Base-by-base conservation (phyloP, 305 asterid species). In the Fraxinus velutina region DNA sequence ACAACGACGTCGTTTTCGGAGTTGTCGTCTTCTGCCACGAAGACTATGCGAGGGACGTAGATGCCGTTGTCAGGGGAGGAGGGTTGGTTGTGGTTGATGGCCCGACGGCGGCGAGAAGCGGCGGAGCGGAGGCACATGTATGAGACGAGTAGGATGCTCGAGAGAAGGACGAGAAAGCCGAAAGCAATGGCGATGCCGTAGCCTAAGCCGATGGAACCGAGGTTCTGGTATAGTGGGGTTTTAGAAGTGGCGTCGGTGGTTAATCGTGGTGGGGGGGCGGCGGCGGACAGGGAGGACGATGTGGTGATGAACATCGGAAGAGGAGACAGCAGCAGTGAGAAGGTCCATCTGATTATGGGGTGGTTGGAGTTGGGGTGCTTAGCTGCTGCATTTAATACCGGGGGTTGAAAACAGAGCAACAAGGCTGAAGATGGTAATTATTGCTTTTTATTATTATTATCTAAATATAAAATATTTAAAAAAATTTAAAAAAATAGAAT, bases 51-150 rank as follows among this genome's bases (percentile, higher is more conserved):
- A 29, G 98, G 98, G 3, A 96, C 90, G 78, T 92, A 92, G 80
- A 90, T 77, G 85, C 95, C 86, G 83, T 86, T 89, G 21, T 91
- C 93, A 74, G 27, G 24, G 6, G 71, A 19, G 15, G 71, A 22
- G 6, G 10, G 13, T 12, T 30, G 78, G 17, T 19, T 37, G 9
- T 71, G 77, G 1, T 33, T 75, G 74, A 83, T 83, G 39, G 89
- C 91, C 32, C 92, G 92, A 55, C 92, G 94, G 21, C 94, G 92
- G 34, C 71, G 71, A 22, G 84, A 79, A 77, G 92, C 85, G 78
- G 88, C 85, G 86, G 91, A 91, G 76, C 98, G 97, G 91, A 90
- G 92, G 92, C 94, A 95, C 83, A 92, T 80, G 90, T 92, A 95
- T 82, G 97, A 89, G 36, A 93, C 78, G 37, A 95, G 89, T 79